Percentiles rank a stretch among this genome's conserved stretches.
Conservation (phyloP, 306 rosid genomes). For the Rosa persica region DNA sequence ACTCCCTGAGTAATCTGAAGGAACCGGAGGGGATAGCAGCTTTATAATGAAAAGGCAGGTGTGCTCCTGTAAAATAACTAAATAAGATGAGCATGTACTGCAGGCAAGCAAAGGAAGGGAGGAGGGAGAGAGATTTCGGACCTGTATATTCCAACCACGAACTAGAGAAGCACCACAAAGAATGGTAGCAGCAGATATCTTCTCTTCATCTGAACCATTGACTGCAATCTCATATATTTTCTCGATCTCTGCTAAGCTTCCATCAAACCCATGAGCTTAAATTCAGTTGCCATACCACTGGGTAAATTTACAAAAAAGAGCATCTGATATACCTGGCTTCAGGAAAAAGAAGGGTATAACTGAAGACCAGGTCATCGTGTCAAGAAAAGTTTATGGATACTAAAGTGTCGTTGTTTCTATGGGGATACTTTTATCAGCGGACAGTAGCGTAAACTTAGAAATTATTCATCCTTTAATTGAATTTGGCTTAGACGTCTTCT, state of each 20-base stretch:
- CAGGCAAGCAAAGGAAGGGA: neutral
- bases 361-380: constrained; percentile 36
- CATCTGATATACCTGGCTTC: constrained; percentile 50
- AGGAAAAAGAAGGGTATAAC: constrained; percentile 45
- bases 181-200: constrained; percentile 80
- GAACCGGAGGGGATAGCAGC: constrained; percentile 64
- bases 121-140: constrained; percentile 21
- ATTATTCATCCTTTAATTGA: constrained; percentile 17
- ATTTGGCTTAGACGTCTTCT: neutral
- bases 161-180: constrained; percentile 86
- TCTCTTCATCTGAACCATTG: constrained; percentile 86
- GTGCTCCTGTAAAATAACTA: constrained; percentile 67
- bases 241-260: constrained; percentile 96
- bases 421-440: neutral
- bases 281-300: constrained; percentile 55
- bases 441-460: constrained; percentile 3
- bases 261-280: constrained; percentile 76
- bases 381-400: constrained; percentile 23
- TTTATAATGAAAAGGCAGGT: constrained; percentile 51
- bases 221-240: constrained; percentile 78
- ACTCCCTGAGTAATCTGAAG: constrained; percentile 53
- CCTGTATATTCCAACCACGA: constrained; percentile 98
- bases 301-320: constrained; percentile 39
- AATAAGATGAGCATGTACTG: neutral
- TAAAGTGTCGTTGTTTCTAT: constrained; percentile 13